Evolutionary conservation across 2,329 filamentous ascomycete genomes (phyloP), one percentile per base, ranked within the genome.

Genomic region (Juglanconis oblonga): DNA sequence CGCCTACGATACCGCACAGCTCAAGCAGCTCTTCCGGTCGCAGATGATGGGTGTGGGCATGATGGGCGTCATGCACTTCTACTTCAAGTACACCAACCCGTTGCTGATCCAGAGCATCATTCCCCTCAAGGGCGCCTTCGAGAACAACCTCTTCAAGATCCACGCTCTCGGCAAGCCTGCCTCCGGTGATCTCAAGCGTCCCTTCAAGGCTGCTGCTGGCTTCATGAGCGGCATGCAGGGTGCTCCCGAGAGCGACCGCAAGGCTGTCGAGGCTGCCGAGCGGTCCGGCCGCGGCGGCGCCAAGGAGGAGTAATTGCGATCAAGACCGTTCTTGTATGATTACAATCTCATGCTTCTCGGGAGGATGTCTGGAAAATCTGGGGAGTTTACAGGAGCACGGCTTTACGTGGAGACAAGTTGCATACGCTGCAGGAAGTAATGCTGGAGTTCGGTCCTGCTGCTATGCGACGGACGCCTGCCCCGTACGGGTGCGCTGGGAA

Each of bases 21-120:
- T 98, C 73, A 90, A 90, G 79, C 81, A 85, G 66, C 84, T 92
- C 67, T 91, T 94, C 84, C 95, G 95, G 77, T 85, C 88, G 66
- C 94, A 98, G 81, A 79, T 96, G 71, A 98, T 97, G 91, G 95
- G 95, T 62, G 83, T 99, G 61, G 93, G 85, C 76, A 99, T 99
- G 93, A 98, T 99, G 94, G 87, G 78, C 64, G 91, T 97, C 72
- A 98, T 99, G 94, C 95, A 99, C 81, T 67, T 99, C 64, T 99
- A 98, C 87, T 90, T 99, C 84, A 93, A 97, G 77, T 99, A 98
- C 88, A 98, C 93, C 81, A 99, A 98, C 87, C 95, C 95, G 47
- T 90, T 99, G 55, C 82, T 97, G 71, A 97, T 99, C 81, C 95
- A 99, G 86, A 96, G 90, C 76, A 97, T 99, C 80, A 95, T 99